These are phyloP conservation scores for Neoscytalidium dimidiatum DNA, from an alignment of 2,329 filamentous ascomycete species.

Conservation along the genomic window DNA sequence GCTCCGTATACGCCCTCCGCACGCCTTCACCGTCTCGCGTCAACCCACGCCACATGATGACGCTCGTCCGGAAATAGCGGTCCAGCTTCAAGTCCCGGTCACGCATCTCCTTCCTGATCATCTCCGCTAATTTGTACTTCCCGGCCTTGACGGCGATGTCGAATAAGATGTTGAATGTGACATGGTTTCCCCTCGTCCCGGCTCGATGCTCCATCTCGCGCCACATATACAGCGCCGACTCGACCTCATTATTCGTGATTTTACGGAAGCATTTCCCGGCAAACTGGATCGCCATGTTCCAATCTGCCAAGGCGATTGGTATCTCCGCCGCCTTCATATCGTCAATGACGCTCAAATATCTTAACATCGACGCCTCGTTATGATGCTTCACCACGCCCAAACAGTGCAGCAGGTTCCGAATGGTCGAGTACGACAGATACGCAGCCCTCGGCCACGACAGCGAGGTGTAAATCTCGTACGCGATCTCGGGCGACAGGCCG, in stretches of 20 bases:
- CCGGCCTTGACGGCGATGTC: slow-evolving; percentile 83
- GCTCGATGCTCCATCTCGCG: slow-evolving; percentile 81
- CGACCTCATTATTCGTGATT: slow-evolving; percentile 61
- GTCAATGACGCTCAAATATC: slow-evolving; percentile 80
- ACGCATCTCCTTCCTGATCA: slow-evolving; percentile 80
- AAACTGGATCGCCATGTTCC: slow-evolving; percentile 82
- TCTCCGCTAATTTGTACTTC: slow-evolving; percentile 81
- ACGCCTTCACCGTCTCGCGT: slow-evolving; percentile 72
- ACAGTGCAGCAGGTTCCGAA: slow-evolving; percentile 66
- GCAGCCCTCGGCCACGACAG: slow-evolving; percentile 57
- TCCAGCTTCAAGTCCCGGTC: slow-evolving; percentile 67
- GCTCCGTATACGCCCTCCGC: slow-evolving; percentile 74
- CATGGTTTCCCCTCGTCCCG: slow-evolving; percentile 64
- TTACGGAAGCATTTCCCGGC: slow-evolving; percentile 69
- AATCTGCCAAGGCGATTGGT: slow-evolving; percentile 67
- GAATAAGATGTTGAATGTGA: slow-evolving; percentile 94
- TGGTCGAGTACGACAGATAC: slow-evolving; percentile 51
- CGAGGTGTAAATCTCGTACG: slow-evolving; percentile 56
- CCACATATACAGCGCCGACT: slow-evolving; percentile 77
- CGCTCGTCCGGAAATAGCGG: slow-evolving; percentile 77
- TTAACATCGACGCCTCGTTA: slow-evolving; percentile 66
- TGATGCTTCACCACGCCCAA: slow-evolving; percentile 66
- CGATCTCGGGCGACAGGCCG: slow-evolving; percentile 43
- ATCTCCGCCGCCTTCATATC: slow-evolving; percentile 78
- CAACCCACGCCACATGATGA: slow-evolving; percentile 83